Evolutionary conservation across 2,329 filamentous ascomycete species (phyloP).

Genomic region (Trichoderma sp.): DNA sequence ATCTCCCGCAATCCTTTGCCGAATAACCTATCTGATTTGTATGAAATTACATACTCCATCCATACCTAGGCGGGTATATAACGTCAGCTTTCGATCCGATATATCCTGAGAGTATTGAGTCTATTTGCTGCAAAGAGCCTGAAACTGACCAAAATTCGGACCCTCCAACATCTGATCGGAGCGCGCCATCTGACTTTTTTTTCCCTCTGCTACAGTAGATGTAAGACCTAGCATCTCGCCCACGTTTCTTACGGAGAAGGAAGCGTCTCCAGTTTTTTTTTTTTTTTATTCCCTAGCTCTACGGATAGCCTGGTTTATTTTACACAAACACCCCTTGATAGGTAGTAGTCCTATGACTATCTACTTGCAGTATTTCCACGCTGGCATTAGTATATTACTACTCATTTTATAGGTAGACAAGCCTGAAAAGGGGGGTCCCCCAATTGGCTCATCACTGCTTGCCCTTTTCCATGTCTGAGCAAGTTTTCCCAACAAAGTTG

Average conservation of each 20-base stretch:
- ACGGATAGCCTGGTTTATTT: not conserved
- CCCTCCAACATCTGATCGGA: not conserved
- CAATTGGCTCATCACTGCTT: not conserved
- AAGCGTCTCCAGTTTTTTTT: not conserved
- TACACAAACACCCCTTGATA: not conserved
- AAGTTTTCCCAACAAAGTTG: not conserved
- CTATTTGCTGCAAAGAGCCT: constrained; percentile 3
- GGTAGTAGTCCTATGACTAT: not conserved
- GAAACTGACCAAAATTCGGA: not conserved
- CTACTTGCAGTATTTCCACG: not conserved
- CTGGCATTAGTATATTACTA: not conserved
- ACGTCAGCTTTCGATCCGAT: not conserved
- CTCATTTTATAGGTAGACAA: not conserved
- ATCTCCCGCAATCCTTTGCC: not conserved
- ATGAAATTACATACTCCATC: not conserved
- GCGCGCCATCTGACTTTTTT: not conserved
- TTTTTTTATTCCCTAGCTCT: not conserved
- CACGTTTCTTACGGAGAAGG: not conserved
- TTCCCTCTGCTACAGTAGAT: not conserved
- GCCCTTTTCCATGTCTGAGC: not conserved
- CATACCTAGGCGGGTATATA: not conserved
- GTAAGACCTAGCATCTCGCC: not conserved
- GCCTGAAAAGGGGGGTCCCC: not conserved
- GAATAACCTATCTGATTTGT: not conserved
- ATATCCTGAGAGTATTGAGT: not conserved